Evolutionary conservation across 176 grass and related monocot genomes (phyloP), one percentile per base, ranked within the genome.

Genomic region (Carex cristatella): DNA sequence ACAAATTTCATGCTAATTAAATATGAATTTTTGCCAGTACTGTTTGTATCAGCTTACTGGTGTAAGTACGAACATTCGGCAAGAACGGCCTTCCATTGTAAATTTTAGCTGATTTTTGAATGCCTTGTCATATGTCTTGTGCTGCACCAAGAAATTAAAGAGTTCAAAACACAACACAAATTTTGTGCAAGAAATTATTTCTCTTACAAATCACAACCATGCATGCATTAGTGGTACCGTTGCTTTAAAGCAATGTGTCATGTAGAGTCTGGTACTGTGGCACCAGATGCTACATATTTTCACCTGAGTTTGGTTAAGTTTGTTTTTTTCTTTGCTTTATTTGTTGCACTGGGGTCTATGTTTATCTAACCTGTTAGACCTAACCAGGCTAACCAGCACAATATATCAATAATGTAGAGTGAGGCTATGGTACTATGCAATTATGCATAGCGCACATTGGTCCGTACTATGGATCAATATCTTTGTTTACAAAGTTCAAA

Each of bases 11-110:
- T 30, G 3, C 10, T 77, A 77, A 56, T 58, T 58, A 58, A 58
- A 35, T 58, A 18, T 33, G 27, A 51, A 15, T 7, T 65, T 49
- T 32, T 65, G 48, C 48, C 1, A 2, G 48, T 76, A 51, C 5
- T 53, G 16, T 9, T 11, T 7, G 31, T 60, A 10, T 84, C 27
- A 56, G 32, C 9, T 46, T 23, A 81, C 14, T 8, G 95, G 95
- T 69, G 56, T 87, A 79, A 98, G 86, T 42, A 95, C 46, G 53
- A 95, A 85, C 89, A 98, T 93, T 84, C 81, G 87, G 85, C 93
- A 93, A 42, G 91, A 71, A 44, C 90, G 91, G 38, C 86, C 80
- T 16, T 83, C 80, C 18, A 98, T 57, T 31, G 92, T 80, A 71
- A 90, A 74, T 79, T 40, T 80, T 64, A 97, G 65, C 88, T 89